A percentile compares a stretch with the other conserved stretches of the same genome.
phyloP scores from a whole-genome alignment of 1,139 yeast genomes.

The Tardiomyces depauwii region DNA sequence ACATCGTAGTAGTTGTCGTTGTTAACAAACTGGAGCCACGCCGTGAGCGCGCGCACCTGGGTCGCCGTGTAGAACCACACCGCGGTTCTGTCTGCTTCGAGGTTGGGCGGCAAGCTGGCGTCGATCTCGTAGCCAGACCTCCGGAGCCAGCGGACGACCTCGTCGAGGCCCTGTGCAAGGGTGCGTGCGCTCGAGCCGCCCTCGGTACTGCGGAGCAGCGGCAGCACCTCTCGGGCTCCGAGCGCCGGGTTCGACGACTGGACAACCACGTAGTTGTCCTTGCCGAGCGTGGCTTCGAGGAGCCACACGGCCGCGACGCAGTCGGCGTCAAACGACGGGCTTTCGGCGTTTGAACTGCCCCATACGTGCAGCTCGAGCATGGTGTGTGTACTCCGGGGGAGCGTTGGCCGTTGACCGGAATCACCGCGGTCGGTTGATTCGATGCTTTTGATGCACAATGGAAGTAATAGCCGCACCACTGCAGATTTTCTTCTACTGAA shows the following conservation, averaged over 20 bases:
- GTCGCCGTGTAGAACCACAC: background rate
- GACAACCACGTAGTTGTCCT: conserved; percentile 28
- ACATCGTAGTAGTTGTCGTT: conserved; percentile 52
- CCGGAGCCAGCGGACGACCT: background rate
- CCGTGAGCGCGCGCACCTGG: conserved; percentile 30
- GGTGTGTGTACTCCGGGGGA: too few species aligned
- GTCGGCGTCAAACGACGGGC: conserved; percentile 32
- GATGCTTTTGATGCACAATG: conserved; percentile 1
- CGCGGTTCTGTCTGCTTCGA: background rate
- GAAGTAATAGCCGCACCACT: too few species aligned
- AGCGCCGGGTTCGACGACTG: conserved; percentile 37
- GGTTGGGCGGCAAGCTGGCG: background rate
- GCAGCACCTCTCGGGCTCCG: background rate
- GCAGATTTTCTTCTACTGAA: too few species aligned
- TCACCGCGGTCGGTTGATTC: too few species aligned
- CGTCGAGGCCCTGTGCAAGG: background rate
- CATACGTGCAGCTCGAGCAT: conserved; percentile 41
- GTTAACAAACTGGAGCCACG: conserved; percentile 51
- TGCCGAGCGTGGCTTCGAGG: conserved; percentile 17
- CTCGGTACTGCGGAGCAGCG: background rate
- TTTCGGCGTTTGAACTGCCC: conserved; percentile 32
- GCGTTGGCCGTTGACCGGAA: too few species aligned
- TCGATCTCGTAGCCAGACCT: background rate
- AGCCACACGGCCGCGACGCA: conserved; percentile 34
- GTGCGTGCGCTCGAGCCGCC: background rate